A percentile compares a stretch with the other conserved stretches of the same genome.
phyloP scores from a whole-genome alignment of 2,329 filamentous ascomycete species.

The Verticillium longisporum region DNA sequence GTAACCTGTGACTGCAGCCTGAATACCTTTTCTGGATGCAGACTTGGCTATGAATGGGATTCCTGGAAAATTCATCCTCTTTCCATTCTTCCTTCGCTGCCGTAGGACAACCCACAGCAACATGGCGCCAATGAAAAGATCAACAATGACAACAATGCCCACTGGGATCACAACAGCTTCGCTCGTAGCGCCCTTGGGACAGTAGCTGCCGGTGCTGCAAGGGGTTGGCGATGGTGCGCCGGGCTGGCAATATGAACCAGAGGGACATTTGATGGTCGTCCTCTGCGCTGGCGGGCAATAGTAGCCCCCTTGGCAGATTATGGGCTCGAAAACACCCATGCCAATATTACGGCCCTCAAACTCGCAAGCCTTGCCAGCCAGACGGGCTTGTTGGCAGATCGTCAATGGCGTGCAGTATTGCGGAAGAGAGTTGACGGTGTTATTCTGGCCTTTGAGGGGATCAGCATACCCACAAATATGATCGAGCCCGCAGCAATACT shows the following conservation, averaged over 20 bases:
- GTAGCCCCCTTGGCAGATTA: constrained; percentile 39
- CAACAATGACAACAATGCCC: constrained; percentile 31
- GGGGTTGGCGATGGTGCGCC: constrained; percentile 40
- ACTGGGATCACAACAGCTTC: constrained; percentile 38
- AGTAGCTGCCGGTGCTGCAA: constrained; percentile 37
- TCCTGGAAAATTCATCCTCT: not conserved
- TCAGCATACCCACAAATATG: constrained; percentile 6
- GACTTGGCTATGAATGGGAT: constrained; percentile 5
- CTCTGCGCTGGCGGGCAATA: constrained; percentile 34
- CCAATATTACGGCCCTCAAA: constrained; percentile 25
- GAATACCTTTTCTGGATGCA: constrained; percentile 15
- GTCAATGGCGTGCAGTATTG: constrained; percentile 34
- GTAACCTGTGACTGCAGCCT: constrained; percentile 24
- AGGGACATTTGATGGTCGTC: constrained; percentile 31
- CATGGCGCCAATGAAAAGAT: constrained; percentile 31
- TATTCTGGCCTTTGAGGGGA: constrained; percentile 27
- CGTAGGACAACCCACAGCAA: constrained; percentile 21
- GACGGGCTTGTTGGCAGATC: constrained; percentile 26
- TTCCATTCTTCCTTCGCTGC: constrained; percentile 21
- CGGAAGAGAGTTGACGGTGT: constrained; percentile 37
- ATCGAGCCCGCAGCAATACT: constrained; percentile 8
- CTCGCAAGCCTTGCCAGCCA: constrained; percentile 24
- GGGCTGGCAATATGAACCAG: constrained; percentile 43
- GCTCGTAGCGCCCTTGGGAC: constrained; percentile 33
- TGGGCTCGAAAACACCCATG: constrained; percentile 43